Evolutionary conservation across 352 stramenopile genomes (phyloP), one percentile per base, ranked within the genome.

Genomic region (Globisporangium perplexum): DNA sequence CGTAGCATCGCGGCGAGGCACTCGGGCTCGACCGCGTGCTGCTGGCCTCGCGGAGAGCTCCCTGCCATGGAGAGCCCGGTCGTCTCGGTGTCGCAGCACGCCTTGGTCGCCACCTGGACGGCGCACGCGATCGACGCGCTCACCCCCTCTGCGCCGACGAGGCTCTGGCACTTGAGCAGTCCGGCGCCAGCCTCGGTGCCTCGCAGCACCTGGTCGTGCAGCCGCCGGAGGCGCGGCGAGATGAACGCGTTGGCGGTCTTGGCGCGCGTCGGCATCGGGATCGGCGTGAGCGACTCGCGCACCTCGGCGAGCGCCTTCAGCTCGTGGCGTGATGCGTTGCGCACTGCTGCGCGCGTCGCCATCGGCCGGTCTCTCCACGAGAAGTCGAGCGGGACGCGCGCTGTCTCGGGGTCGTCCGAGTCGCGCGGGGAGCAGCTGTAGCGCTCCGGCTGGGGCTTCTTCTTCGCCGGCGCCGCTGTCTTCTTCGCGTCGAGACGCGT

Each of bases 281-380:
- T 51, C 20, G 65, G 61, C 0, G 45, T 53, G 20, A 68, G 57
- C 5, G 61, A 47, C 20, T 64, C 50, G 20, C 63, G 70, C 23
- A 66, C 55, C 10, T 80, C 62, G 39, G 55, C 35, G 39, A 72
- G 57, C 20, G 59, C 60, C n/a, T 69, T 62, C 15, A 60, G 54
- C 24, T 86, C 60, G 30, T 86, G 73, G 10, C 66, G 70, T 36
- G 72, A 67, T 10, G 76, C 76, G 20, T 73, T 85, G 8, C 76
- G 67, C 33, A 89, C 60, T 0, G 78, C 70, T n/a, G 65, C 57
- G 11, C 78, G 67, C 1, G 78, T 85, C 4, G 70, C 62, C 41
- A 86, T 52, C 1, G 76, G 74, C 0, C 74, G 72, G 2, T 71
- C 63, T 57, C 68, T 72, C 72, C 72, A 88, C 14, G 60, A 73